These are phyloP conservation scores for Astraeus odoratus DNA, from an alignment of 768 basidiomycete genomes.

Conservation along the genomic window DNA sequence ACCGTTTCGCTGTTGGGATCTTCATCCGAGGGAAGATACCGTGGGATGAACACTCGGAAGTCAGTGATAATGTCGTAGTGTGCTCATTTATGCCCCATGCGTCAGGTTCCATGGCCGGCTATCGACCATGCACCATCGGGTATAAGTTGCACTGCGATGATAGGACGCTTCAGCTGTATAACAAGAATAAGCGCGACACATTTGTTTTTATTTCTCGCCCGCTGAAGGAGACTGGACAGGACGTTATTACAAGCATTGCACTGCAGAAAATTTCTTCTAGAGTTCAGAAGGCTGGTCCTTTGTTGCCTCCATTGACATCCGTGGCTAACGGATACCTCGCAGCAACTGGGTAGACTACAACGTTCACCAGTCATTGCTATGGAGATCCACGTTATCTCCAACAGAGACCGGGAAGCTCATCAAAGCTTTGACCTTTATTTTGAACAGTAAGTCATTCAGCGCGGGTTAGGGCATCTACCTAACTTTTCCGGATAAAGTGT, in stretches of 20 bases:
- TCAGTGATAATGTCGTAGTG: conserved; percentile 53
- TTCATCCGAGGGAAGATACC: conserved; percentile 54
- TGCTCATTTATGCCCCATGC: conserved; percentile 55
- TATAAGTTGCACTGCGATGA: conserved; percentile 53
- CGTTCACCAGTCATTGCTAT: conserved; percentile 44
- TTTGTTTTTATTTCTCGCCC: conserved; percentile 53
- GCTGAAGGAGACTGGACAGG: conserved; percentile 36
- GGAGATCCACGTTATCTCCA: conserved; percentile 65
- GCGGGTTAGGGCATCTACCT: background rate
- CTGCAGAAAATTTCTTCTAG: conserved; percentile 50
- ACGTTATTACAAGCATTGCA: conserved; percentile 54
- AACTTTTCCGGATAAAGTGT: conserved; percentile 26
- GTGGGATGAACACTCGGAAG: conserved; percentile 54
- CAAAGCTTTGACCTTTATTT: conserved; percentile 64
- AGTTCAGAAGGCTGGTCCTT: conserved; percentile 40
- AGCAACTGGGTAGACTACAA: conserved; percentile 59
- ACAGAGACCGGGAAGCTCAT: conserved; percentile 58
- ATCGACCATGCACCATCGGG: conserved; percentile 44
- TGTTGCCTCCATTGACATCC: background rate
- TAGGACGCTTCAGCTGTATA: conserved; percentile 51
- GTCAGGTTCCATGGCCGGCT: conserved; percentile 39
- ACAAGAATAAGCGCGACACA: conserved; percentile 44
- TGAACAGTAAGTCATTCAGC: conserved; percentile 44
- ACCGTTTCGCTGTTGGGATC: conserved; percentile 54
- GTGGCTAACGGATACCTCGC: background rate